Percentiles rank a stretch among this genome's conserved stretches.
These are phyloP conservation scores for Alternaria hordeiaustralica DNA, from an alignment of 2,329 filamentous ascomycete genomes.

Conservation along the genomic window DNA sequence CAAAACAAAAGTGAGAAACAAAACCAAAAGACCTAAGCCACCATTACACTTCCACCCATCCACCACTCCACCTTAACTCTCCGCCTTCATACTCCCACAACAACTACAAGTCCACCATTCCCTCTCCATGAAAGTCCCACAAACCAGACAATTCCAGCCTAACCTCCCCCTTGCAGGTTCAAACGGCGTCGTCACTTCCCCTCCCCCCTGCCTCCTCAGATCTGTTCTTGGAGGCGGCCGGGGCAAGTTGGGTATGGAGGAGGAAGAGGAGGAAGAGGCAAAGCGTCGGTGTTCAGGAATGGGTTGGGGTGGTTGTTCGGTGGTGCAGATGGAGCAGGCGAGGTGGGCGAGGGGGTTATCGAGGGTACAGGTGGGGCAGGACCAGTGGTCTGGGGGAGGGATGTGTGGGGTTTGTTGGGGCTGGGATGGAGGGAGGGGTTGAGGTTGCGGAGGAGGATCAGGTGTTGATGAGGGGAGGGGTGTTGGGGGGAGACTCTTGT, in stretches of 20 bases:
- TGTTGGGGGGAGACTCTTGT: neutral
- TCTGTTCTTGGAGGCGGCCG: constrained; percentile 40
- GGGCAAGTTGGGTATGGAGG: constrained; percentile 32
- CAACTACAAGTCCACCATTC: neutral
- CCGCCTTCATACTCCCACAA: neutral
- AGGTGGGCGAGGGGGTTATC: constrained; percentile 66
- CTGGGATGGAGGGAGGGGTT: constrained; percentile 10
- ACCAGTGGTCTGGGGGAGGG: constrained; percentile 57
- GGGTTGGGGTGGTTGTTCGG: constrained; percentile 59
- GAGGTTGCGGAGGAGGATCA: neutral
- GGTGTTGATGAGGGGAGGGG: neutral
- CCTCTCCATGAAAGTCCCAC: constrained; percentile 65
- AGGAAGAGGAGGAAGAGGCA: constrained; percentile 1
- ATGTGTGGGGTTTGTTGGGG: constrained; percentile 37
- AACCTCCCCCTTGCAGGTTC: constrained; percentile 56
- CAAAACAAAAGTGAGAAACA: neutral
- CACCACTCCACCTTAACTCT: neutral
- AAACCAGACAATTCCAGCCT: constrained; percentile 65
- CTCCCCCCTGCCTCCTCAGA: constrained; percentile 31
- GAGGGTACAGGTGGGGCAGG: constrained; percentile 67
- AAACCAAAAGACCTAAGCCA: neutral
- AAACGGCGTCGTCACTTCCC: constrained; percentile 46
- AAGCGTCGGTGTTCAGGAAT: constrained; percentile 43
- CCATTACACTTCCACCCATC: neutral
- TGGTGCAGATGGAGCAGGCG: constrained; percentile 65